These are phyloP conservation scores for Aegle marmelos DNA, from an alignment of 345 rosid genomes.

Conservation along the genomic window DNA sequence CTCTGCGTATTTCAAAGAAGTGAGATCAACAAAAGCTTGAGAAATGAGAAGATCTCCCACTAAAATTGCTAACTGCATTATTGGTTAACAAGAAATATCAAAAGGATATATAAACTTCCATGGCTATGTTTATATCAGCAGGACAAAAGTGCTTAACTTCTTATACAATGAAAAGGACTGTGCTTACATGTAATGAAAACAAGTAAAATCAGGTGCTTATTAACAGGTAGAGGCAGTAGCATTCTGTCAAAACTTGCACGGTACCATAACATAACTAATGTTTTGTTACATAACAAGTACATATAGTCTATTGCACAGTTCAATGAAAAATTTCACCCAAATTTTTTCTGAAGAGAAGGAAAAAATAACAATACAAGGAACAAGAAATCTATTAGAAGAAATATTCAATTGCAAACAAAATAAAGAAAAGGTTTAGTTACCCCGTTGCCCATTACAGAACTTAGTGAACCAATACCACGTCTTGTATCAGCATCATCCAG, in stretches of 20 bases:
- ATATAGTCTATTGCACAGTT: not conserved
- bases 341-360: not conserved
- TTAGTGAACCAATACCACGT: conserved; percentile 85
- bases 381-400: not conserved
- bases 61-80: conserved; percentile 71
- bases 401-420: not conserved
- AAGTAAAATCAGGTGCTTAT: not conserved
- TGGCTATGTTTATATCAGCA: not conserved
- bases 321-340: not conserved
- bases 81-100: conserved; percentile 4
- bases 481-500: conserved; percentile 93
- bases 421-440: conserved; percentile 23
- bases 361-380: not conserved
- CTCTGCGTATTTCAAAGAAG: conserved; percentile 78
- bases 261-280: not conserved
- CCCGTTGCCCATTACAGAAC: conserved; percentile 86
- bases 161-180: not conserved
- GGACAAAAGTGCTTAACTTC: not conserved
- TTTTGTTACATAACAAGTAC: not conserved
- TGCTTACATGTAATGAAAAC: not conserved
- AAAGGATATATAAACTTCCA: not conserved
- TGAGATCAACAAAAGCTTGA: conserved; percentile 77
- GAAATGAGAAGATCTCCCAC: conserved; percentile 92
- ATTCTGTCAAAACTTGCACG: not conserved
- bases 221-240: not conserved